Evolutionary conservation across 495 filamentous ascomycete species (phyloP).

Genomic region (Podospora anserina): DNA sequence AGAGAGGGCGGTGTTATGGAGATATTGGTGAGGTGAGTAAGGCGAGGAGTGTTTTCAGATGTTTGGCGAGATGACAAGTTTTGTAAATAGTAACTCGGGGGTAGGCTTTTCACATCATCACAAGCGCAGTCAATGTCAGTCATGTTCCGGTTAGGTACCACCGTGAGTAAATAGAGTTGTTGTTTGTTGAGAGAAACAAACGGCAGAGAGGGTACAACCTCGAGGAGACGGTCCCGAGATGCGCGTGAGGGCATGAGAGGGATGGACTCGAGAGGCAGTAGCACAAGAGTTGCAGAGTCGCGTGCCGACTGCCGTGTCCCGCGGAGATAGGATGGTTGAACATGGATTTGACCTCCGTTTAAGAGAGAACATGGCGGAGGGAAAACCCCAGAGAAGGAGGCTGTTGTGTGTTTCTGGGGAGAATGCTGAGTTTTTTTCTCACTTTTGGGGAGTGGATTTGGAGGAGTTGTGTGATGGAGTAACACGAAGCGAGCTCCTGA

Average conservation of each 20-base stretch:
- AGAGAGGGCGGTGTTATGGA: neutral
- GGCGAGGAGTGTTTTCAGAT: too few relatives aligned
- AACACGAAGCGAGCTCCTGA: neutral
- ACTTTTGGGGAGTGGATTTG: constrained; percentile 5
- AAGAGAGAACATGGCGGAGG: neutral
- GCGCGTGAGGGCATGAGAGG: neutral
- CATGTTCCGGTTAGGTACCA: too few relatives aligned
- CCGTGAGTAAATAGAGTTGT: too few relatives aligned
- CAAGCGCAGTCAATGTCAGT: neutral
- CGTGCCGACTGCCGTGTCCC: constrained; percentile 3
- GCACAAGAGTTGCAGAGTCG: neutral
- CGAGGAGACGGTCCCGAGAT: neutral
- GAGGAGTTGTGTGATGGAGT: constrained; percentile 9
- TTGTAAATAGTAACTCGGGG: too few relatives aligned
- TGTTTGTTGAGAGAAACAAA: neutral
- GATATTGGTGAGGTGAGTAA: neutral
- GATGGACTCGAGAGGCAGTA: neutral
- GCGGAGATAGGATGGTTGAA: neutral
- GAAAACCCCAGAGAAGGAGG: neutral
- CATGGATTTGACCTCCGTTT: constrained; percentile 1
- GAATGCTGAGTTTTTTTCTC: neutral
- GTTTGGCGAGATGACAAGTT: too few relatives aligned
- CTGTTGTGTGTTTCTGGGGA: neutral
- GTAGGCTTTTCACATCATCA: neutral
- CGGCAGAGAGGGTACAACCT: neutral